These are phyloP conservation scores for Penicillium sp. DNA, from an alignment of 2,329 filamentous ascomycete species.

Conservation along the genomic window DNA sequence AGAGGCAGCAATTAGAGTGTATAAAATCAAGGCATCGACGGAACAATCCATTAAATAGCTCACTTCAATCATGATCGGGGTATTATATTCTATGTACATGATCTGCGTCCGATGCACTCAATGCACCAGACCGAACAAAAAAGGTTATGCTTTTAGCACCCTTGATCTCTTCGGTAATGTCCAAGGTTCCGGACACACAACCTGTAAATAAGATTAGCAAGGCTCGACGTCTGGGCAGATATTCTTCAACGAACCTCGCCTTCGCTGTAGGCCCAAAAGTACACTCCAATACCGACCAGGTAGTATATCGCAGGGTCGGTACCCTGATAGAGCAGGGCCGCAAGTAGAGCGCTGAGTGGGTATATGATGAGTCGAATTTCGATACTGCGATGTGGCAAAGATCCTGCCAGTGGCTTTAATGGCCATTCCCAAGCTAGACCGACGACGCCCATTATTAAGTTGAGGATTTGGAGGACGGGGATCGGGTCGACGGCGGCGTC, in stretches of 20 bases:
- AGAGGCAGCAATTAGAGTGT: too few species aligned
- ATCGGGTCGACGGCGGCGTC: slow-evolving; percentile 81
- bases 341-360: slow-evolving; percentile 71
- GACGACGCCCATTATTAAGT: slow-evolving; percentile 75
- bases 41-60: background rate
- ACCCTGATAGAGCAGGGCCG: slow-evolving; percentile 81
- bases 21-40: background rate
- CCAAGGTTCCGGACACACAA: slow-evolving; percentile 69
- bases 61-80: background rate
- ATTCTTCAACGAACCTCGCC: slow-evolving; percentile 70
- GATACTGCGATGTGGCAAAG: slow-evolving; percentile 78
- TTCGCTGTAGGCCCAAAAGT: slow-evolving; percentile 97
- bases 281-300: slow-evolving; percentile 76
- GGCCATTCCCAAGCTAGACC: slow-evolving; percentile 92
- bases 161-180: slow-evolving; percentile 58
- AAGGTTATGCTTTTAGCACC: slow-evolving; percentile 29
- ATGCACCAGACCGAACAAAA: slow-evolving; percentile 7
- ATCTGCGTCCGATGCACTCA: slow-evolving; percentile 13
- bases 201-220: slow-evolving; percentile 42
- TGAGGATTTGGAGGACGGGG: slow-evolving; percentile 87
- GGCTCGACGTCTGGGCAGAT: background rate
- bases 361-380: slow-evolving; percentile 80
- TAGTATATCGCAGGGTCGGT: slow-evolving; percentile 94
- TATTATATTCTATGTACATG: slow-evolving; percentile 13
- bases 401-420: slow-evolving; percentile 71